Base-by-base conservation (phyloP, 345 rosid species). In the Melaleuca alternifolia region DNA sequence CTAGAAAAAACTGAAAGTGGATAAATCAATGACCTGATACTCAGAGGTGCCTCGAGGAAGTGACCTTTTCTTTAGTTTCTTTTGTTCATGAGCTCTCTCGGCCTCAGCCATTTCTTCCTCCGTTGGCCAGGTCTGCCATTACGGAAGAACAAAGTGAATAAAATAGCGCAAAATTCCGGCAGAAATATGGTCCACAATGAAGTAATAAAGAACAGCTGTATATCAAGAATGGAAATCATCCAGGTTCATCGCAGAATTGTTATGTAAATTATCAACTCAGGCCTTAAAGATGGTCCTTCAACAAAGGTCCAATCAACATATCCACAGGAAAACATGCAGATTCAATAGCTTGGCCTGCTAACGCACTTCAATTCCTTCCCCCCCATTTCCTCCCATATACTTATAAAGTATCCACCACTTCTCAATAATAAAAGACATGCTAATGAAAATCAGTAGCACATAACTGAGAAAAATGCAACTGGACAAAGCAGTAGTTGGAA, bases 41-140 rank as follows among this genome's bases (percentile, higher is more conserved):
- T 96, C 98, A 88, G 99, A 97, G 89, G 98, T 97, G 87, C 98
- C 98, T 84, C 89, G 93, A 62, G 98, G 99, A 86, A 97, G 91
- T 75, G 75, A 87, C 89, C 93, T 95, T 91, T 94, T 94, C 90
- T 89, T 97, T 41, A 84, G 65, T 90, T 65, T 93, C 88, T 88
- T 93, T 37, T 92, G 92, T 87, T 93, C 93, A 86, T 90, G 96
- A 85, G 90, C 89, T 90, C 84, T 89, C 77, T 93, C 96, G 77
- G 98, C 99, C 90, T 96, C 97, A 26, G 93, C 97, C 95, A 96
- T 94, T 90, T 97, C 99, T 86, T 91, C 97, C 89, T 96, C 96
- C 24, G 99, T 96, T 87, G 99, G 99, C 99, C 99, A 97, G 53
- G 98, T 97, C 99, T 97, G 90, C 86, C 85, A 71, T 83, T 50